Percentiles rank a stretch among this genome's conserved stretches.
Conservation (phyloP, 768 basidiomycete species). For the Leccinellum luteum region DNA sequence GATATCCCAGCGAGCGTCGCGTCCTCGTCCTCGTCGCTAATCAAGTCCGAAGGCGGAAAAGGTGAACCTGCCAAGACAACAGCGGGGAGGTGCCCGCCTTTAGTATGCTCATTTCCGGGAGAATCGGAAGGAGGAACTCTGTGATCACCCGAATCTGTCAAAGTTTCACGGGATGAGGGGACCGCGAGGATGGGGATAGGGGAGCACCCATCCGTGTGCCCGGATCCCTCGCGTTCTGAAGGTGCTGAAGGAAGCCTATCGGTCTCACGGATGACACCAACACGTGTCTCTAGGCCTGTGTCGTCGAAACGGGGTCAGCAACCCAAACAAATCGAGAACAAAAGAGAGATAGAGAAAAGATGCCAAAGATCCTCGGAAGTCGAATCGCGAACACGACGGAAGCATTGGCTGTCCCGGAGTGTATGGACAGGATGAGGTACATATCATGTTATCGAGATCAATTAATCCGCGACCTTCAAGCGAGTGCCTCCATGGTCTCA, state of each 20-base stretch:
- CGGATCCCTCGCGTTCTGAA: background rate
- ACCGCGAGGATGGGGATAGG: background rate
- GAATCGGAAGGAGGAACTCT: background rate
- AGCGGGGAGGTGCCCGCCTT: background rate
- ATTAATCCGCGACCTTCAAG: background rate
- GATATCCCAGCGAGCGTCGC: background rate
- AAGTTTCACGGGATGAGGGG: background rate
- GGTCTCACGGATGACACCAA: background rate
- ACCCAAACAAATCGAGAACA: background rate
- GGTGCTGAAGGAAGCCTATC: background rate
- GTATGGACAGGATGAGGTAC: background rate
- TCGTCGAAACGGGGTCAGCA: background rate
- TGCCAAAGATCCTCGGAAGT: background rate
- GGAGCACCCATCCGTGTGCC: background rate
- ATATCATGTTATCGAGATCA: background rate
- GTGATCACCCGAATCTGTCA: background rate
- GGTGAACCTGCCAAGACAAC: background rate
- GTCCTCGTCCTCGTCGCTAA: background rate
- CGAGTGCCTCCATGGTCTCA: background rate
- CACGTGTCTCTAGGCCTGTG: background rate
- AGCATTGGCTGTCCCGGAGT: background rate
- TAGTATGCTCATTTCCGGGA: background rate
- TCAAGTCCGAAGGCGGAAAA: background rate
- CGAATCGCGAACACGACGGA: background rate
- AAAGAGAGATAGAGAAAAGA: background rate